Conservation (phyloP, 129 eudicot species). For the Gnaphalium uliginosum region DNA sequence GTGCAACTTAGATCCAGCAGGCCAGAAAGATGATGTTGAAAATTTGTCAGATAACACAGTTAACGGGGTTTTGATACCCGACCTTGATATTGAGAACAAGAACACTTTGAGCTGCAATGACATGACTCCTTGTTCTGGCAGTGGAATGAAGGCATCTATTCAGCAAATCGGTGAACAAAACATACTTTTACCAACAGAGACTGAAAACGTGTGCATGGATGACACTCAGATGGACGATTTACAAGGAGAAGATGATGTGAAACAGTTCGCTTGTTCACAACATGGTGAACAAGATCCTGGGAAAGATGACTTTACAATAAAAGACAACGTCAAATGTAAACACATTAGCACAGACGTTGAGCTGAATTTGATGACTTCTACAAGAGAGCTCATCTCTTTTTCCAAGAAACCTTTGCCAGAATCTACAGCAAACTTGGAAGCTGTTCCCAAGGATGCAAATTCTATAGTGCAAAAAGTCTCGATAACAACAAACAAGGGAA, state of each 20-base stretch:
- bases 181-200: slow-evolving; percentile 22
- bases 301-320: slow-evolving; percentile 24
- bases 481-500: slow-evolving; percentile 30
- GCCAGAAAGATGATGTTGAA: slow-evolving; percentile 23
- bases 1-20: neutral
- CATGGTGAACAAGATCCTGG: slow-evolving; percentile 16
- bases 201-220: slow-evolving; percentile 23
- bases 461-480: slow-evolving; percentile 22
- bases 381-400: slow-evolving; percentile 25
- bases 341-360: slow-evolving; percentile 20
- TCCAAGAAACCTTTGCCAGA: slow-evolving; percentile 35
- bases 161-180: slow-evolving; percentile 34
- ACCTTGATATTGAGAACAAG: neutral
- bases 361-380: slow-evolving; percentile 21
- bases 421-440: slow-evolving; percentile 22
- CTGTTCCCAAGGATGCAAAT: slow-evolving; percentile 31
- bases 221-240: slow-evolving; percentile 29
- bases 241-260: slow-evolving; percentile 26
- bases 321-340: slow-evolving; percentile 8
- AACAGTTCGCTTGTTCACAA: slow-evolving; percentile 28
- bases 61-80: slow-evolving; percentile 18
- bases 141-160: slow-evolving; percentile 18
- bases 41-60: slow-evolving; percentile 1
- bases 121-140: slow-evolving; percentile 17
- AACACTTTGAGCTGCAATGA: slow-evolving; percentile 23